A percentile compares a stretch with the other conserved stretches of the same genome.
Conservation (phyloP, 768 basidiomycete species). For the Leucogyrophana mollusca region DNA sequence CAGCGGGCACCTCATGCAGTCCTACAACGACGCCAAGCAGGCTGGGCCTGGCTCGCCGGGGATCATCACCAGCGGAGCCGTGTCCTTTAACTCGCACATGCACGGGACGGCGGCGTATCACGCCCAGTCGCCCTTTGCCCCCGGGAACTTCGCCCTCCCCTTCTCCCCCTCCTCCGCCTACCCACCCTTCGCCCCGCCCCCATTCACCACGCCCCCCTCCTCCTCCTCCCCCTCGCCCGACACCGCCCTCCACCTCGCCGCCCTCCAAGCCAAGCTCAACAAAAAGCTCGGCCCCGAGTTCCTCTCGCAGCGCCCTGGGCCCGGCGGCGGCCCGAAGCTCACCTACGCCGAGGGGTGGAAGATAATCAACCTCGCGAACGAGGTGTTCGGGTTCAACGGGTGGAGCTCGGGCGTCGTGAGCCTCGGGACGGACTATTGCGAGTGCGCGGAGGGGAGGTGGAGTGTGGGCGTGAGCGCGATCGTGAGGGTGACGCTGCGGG, state of each 20-base stretch:
- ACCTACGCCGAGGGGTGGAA: conserved; percentile 98
- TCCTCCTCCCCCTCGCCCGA: conserved; percentile 54
- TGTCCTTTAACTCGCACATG: conserved; percentile 61
- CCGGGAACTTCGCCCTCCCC: conserved; percentile 10
- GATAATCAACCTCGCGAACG: conserved; percentile 96
- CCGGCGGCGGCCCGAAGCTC: conserved; percentile 81
- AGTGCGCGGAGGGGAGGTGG: conserved; percentile 70
- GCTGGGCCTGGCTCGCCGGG: conserved; percentile 18
- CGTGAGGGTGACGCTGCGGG: conserved; percentile 81
- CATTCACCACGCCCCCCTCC: conserved; percentile 40
- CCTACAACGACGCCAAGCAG: conserved; percentile 29
- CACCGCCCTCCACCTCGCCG: conserved; percentile 63
- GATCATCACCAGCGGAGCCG: conserved; percentile 49
- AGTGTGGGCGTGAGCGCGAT: conserved; percentile 81
- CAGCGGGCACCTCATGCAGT: conserved; percentile 56
- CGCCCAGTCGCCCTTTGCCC: conserved; percentile 23
- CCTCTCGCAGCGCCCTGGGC: conserved; percentile 85
- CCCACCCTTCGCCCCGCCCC: conserved; percentile 1
- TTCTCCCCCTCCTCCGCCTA: conserved; percentile 13
- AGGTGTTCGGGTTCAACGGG: conserved; percentile 97
- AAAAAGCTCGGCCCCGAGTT: conserved; percentile 94
- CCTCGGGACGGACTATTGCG: conserved; percentile 76
- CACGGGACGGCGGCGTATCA: too few relatives aligned
- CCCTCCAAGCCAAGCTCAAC: conserved; percentile 77
- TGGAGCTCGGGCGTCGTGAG: conserved; percentile 83